These are phyloP conservation scores for Phytophthora colocasiae DNA, from an alignment of 352 stramenopile genomes.

Conservation along the genomic window DNA sequence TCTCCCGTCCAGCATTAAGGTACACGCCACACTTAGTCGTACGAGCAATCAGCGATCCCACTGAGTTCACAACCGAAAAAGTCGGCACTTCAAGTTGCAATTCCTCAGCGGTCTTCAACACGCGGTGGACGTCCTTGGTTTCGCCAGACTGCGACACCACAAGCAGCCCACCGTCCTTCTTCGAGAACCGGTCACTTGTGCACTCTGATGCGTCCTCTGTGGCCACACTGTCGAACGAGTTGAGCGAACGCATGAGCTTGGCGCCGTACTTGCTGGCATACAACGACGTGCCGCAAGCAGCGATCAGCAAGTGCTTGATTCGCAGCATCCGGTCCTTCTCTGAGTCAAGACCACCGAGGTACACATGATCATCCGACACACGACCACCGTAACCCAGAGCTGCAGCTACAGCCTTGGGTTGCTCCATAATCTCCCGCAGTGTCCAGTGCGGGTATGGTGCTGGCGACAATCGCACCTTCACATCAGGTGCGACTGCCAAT, in stretches of 20 bases:
- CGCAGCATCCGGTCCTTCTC: constrained; percentile 91
- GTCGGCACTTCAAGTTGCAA: constrained; percentile 69
- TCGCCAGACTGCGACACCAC: constrained; percentile 98
- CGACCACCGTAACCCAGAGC: constrained; percentile 95
- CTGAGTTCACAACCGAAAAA: constrained; percentile 97
- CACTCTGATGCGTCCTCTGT: constrained; percentile 94
- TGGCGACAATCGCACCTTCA: constrained; percentile 95
- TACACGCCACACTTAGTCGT: constrained; percentile 96
- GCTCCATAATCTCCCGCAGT: constrained; percentile 95
- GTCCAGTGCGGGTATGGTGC: constrained; percentile 97
- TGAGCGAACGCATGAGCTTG: constrained; percentile 97
- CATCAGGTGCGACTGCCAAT: constrained; percentile 92
- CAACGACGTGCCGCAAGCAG: constrained; percentile 95
- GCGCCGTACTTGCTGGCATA: constrained; percentile 96
- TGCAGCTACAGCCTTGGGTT: constrained; percentile 96
- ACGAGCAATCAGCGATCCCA: constrained; percentile 97
- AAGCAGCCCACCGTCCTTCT: constrained; percentile 91
- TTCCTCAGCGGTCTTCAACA: constrained; percentile 91
- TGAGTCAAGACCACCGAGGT: constrained; percentile 93
- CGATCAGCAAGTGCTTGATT: constrained; percentile 96
- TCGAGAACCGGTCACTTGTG: constrained; percentile 89
- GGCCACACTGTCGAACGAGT: constrained; percentile 93
- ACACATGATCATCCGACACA: constrained; percentile 93
- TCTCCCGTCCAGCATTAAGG: constrained; percentile 98
- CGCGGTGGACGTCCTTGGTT: constrained; percentile 97